Evolutionary conservation across 768 basidiomycete genomes (phyloP).

Genomic region (Pleurotus sapidus): DNA sequence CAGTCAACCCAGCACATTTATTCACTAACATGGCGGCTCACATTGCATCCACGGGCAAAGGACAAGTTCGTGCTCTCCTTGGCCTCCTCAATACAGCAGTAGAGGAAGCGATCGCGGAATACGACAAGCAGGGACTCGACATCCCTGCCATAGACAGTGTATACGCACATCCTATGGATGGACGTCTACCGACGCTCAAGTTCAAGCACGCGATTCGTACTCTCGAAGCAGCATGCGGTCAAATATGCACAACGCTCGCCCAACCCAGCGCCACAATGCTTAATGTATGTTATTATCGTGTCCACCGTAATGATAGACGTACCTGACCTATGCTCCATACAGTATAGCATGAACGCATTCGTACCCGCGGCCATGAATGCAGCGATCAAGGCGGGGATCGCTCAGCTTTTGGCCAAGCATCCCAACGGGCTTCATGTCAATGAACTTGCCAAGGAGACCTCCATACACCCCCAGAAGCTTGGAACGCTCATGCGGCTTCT

Average conservation of each 20-base stretch:
- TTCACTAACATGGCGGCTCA: background rate
- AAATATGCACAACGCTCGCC: constrained; percentile 17
- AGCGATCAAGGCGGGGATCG: constrained; percentile 2
- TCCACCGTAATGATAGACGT: background rate
- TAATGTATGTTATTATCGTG: constrained; percentile 11
- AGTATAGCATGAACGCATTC: background rate
- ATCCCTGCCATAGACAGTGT: constrained; percentile 10
- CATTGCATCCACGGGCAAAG: background rate
- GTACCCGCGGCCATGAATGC: background rate
- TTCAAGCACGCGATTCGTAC: constrained; percentile 13
- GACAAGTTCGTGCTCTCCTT: constrained; percentile 25
- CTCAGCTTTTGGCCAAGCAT: constrained; percentile 6
- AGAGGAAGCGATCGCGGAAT: constrained; percentile 13
- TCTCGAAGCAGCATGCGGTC: constrained; percentile 18
- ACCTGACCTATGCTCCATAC: background rate
- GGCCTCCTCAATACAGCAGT: constrained; percentile 25
- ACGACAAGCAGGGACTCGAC: constrained; percentile 9
- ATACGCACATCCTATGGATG: constrained; percentile 8
- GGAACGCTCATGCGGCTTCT: constrained; percentile 3
- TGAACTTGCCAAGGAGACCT: background rate
- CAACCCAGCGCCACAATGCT: constrained; percentile 14
- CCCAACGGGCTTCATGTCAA: constrained; percentile 10
- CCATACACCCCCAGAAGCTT: constrained; percentile 5
- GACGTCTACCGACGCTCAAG: background rate
- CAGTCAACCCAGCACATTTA: no score